Conservation (phyloP, 2,329 filamentous ascomycete genomes). For the Lachnellula occidentalis region DNA sequence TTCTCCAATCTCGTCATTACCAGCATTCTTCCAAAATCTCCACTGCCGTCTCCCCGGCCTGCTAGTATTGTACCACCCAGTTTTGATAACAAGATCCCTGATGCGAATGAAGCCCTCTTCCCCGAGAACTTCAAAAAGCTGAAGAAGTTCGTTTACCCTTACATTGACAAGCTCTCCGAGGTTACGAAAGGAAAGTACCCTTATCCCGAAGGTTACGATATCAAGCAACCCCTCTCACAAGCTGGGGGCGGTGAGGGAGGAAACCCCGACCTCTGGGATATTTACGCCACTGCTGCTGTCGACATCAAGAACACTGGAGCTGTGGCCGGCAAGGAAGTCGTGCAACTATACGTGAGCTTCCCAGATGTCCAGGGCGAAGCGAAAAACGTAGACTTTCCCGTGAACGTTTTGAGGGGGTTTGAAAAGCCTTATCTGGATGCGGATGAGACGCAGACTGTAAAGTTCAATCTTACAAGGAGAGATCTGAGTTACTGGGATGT, state of each 20-base stretch:
- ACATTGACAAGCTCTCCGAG: slow-evolving; percentile 33
- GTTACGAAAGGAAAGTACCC: slow-evolving; percentile 37
- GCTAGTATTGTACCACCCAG: slow-evolving; percentile 40
- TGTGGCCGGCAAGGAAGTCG: slow-evolving; percentile 45
- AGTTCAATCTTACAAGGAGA: slow-evolving; percentile 55
- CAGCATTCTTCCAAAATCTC: slow-evolving; percentile 33
- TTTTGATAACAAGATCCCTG: slow-evolving; percentile 46
- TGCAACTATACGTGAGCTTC: slow-evolving; percentile 51
- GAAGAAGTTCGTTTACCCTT: slow-evolving; percentile 63
- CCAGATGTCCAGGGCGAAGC: slow-evolving; percentile 19
- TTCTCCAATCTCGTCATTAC: slow-evolving; percentile 43
- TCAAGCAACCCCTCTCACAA: slow-evolving; percentile 41
- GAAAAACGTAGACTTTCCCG: slow-evolving; percentile 50
- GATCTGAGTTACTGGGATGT: slow-evolving; percentile 71
- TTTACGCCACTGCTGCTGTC: slow-evolving; percentile 48
- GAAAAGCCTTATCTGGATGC: slow-evolving; percentile 58
- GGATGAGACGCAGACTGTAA: slow-evolving; percentile 46
- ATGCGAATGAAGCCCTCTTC: slow-evolving; percentile 47
- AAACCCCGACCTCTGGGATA: slow-evolving; percentile 50
- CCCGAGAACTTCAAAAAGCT: slow-evolving; percentile 51
- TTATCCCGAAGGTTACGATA: slow-evolving; percentile 43
- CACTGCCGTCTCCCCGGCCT: slow-evolving; percentile 29
- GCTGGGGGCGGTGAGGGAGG: slow-evolving; percentile 60
- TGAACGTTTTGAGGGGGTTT: slow-evolving; percentile 65
- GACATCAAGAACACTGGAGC: slow-evolving; percentile 55